Conservation (phyloP, 352 stramenopile species). For the Globisporangium spinosum region DNA sequence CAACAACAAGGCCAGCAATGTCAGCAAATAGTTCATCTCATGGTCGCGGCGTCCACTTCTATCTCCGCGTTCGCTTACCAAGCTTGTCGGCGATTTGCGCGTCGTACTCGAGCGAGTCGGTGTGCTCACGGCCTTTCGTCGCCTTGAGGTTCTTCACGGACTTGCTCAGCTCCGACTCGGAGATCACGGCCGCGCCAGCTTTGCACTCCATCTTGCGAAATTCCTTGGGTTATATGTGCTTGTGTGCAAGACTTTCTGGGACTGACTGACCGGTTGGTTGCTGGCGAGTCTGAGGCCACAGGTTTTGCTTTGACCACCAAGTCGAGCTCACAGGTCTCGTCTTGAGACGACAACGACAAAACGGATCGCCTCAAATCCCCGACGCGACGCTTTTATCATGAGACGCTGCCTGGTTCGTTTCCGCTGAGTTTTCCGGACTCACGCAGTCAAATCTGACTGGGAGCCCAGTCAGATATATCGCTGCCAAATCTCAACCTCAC, state of each 20-base stretch:
- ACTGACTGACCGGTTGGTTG: not conserved
- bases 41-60: not conserved
- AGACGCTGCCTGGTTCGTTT: not conserved
- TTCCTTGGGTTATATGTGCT: not conserved
- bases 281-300: not conserved
- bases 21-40: not conserved
- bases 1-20: not conserved
- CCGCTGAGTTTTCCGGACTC: constrained; percentile 2
- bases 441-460: not conserved
- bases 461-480: not conserved
- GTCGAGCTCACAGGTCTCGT: not conserved
- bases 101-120: constrained; percentile 73
- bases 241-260: not conserved
- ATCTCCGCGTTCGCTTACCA: constrained; percentile 17
- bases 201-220: constrained; percentile 57
- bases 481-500: not conserved
- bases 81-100: constrained; percentile 47
- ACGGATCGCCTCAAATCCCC: not conserved
- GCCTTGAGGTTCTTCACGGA: constrained; percentile 58
- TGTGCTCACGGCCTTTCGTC: constrained; percentile 61
- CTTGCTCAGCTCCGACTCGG: constrained; percentile 56
- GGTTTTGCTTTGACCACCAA: constrained; percentile 6
- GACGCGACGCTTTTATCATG: not conserved
- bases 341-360: not conserved
- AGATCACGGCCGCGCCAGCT: constrained; percentile 28